These are phyloP conservation scores for Macadamia integrifolia DNA, from an alignment of 164 flowering plant species.

Conservation along the genomic window DNA sequence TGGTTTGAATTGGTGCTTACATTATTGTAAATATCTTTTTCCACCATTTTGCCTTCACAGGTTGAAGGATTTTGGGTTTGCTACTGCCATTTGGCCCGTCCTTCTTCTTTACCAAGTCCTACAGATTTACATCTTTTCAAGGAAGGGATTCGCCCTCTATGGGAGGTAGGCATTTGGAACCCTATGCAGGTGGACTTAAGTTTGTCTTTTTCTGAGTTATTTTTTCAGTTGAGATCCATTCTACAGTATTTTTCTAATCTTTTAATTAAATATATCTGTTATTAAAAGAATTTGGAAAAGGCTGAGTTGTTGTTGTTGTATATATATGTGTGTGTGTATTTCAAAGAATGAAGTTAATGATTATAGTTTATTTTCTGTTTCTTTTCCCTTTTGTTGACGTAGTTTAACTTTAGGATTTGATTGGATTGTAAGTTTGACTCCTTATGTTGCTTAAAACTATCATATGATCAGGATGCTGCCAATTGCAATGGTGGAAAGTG, in stretches of 20 bases:
- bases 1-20: neutral
- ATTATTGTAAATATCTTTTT: neutral
- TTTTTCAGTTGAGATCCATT: no score
- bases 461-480: constrained; percentile 51
- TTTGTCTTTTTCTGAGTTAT: no score
- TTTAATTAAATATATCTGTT: no score
- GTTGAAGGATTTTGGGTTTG: constrained; percentile 94
- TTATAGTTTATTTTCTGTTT: neutral
- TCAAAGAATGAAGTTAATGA: constrained; percentile 2
- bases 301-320: no score
- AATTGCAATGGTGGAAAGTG: constrained; percentile 95
- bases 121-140: constrained; percentile 98
- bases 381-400: neutral
- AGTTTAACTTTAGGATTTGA: neutral
- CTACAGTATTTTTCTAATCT: no score
- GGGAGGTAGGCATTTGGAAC: constrained; percentile 65
- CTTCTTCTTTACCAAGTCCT: constrained; percentile 81
- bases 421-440: neutral
- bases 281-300: neutral
- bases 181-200: neutral
- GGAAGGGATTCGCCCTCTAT: constrained; percentile 93
- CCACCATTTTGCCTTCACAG: constrained; percentile 27
- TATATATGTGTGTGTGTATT: neutral
- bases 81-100: constrained; percentile 93
- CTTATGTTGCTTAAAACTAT: constrained; percentile 1